Evolutionary conservation across 208 protist genomes (phyloP).

Genomic region (Trichomonas vaginalis): DNA sequence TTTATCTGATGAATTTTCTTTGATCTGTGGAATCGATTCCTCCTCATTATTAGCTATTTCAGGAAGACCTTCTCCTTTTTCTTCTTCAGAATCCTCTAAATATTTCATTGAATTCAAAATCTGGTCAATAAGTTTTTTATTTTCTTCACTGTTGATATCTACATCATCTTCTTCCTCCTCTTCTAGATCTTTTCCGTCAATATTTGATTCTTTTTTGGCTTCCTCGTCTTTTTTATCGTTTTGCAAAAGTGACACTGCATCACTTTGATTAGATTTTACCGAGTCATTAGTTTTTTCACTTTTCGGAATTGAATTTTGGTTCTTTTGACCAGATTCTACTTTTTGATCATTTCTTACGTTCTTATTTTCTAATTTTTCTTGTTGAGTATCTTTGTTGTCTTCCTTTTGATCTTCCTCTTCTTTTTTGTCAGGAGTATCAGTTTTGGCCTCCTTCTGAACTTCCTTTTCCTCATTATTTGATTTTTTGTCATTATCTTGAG

Average conservation of each 20-base stretch:
- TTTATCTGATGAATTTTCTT: background rate
- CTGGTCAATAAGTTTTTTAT: background rate
- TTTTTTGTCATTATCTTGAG: too few relatives aligned
- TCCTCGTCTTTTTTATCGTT: too few relatives aligned
- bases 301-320: too few relatives aligned
- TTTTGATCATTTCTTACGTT: background rate
- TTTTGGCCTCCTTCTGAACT: too few relatives aligned
- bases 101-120: background rate
- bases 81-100: background rate
- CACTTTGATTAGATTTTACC: too few relatives aligned
- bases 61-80: background rate
- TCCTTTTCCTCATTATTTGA: too few relatives aligned
- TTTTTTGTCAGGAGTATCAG: too few relatives aligned
- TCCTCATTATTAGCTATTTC: background rate
- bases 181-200: background rate
- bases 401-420: too few relatives aligned
- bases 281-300: too few relatives aligned
- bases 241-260: too few relatives aligned
- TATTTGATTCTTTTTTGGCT: too few relatives aligned
- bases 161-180: background rate
- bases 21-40: background rate
- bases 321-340: background rate
- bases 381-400: too few relatives aligned
- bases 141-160: background rate
- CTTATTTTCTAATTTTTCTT: background rate